These are phyloP conservation scores for Yamadazyma sp. DNA, from an alignment of 1,139 yeast genomes.

Conservation along the genomic window DNA sequence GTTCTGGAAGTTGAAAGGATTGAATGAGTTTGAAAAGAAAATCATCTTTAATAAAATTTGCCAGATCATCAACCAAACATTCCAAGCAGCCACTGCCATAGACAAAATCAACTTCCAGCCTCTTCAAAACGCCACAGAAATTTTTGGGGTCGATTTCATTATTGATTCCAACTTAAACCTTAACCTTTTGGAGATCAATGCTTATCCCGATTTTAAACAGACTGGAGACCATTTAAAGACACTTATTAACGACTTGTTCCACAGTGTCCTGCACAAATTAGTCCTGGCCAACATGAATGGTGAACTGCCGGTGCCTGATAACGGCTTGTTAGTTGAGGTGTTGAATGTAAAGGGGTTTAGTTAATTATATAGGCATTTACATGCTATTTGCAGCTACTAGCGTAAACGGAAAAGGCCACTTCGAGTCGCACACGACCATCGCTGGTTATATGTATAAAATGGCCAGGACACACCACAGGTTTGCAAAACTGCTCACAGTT, in stretches of 20 bases:
- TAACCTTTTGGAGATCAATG: conserved; percentile 76
- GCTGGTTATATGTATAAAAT: conserved; percentile 4
- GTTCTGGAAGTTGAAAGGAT: conserved; percentile 58
- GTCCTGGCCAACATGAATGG: conserved; percentile 9
- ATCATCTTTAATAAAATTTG: conserved; percentile 57
- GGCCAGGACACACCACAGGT: conserved; percentile 4
- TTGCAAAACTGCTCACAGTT: conserved; percentile 1
- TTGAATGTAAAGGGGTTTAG: conserved; percentile 2
- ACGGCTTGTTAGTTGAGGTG: conserved; percentile 11
- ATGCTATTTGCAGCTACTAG: not conserved
- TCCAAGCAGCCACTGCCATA: conserved; percentile 75
- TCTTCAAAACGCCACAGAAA: conserved; percentile 74
- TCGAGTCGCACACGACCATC: not conserved
- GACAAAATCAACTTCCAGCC: conserved; percentile 92
- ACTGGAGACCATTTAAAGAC: conserved; percentile 76
- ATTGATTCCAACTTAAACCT: conserved; percentile 59
- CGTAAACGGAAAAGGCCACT: too few relatives aligned
- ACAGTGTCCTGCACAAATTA: conserved; percentile 35
- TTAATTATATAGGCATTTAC: not conserved
- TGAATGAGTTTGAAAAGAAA: conserved; percentile 25
- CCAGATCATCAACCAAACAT: conserved; percentile 66
- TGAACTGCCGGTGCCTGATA: conserved; percentile 7
- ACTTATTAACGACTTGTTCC: conserved; percentile 62
- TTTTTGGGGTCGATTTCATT: conserved; percentile 85
- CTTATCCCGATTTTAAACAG: conserved; percentile 96